phyloP scores from a whole-genome alignment of 495 filamentous ascomycete genomes.

The Hyaloscypha finlandica region DNA sequence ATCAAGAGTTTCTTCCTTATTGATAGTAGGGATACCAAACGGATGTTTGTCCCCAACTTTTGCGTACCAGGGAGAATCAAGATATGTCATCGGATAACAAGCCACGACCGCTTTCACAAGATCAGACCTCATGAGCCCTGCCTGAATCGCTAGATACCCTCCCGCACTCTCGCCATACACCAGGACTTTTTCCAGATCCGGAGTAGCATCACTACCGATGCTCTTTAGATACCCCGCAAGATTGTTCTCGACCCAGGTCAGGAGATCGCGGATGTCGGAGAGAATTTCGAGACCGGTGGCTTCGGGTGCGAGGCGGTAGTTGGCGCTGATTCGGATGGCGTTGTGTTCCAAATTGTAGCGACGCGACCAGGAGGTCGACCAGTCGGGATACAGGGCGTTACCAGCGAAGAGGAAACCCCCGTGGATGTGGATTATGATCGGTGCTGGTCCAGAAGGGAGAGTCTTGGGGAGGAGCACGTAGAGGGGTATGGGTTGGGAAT shows the following conservation, averaged over 20 bases:
- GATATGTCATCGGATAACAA: conserved; percentile 25
- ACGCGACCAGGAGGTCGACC: conserved; percentile 20
- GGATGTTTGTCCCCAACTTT: neutral
- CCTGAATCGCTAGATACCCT: conserved; percentile 41
- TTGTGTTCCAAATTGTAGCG: conserved; percentile 16
- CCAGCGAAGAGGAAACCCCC: conserved; percentile 26
- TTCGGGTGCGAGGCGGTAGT: conserved; percentile 58
- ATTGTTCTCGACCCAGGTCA: conserved; percentile 45
- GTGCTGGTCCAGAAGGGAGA: neutral
- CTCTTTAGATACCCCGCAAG: conserved; percentile 8
- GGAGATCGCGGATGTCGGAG: conserved; percentile 51
- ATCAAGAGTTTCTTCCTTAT: neutral
- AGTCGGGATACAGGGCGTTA: conserved; percentile 21
- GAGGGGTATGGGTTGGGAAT: conserved; percentile 21
- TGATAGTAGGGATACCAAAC: neutral
- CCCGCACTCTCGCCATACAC: conserved; percentile 33
- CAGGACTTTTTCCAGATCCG: conserved; percentile 14
- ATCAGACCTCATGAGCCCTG: conserved; percentile 26
- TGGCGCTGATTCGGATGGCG: conserved; percentile 48
- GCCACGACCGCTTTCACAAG: conserved; percentile 23
- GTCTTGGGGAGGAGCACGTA: conserved; percentile 22
- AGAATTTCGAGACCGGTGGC: conserved; percentile 48
- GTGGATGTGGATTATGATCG: conserved; percentile 25
- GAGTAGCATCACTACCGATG: conserved; percentile 5
- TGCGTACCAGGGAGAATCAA: conserved; percentile 17